Evolutionary conservation across 169 alveolate genomes (phyloP).

Genomic region (Eimeria acervulina): DNA sequence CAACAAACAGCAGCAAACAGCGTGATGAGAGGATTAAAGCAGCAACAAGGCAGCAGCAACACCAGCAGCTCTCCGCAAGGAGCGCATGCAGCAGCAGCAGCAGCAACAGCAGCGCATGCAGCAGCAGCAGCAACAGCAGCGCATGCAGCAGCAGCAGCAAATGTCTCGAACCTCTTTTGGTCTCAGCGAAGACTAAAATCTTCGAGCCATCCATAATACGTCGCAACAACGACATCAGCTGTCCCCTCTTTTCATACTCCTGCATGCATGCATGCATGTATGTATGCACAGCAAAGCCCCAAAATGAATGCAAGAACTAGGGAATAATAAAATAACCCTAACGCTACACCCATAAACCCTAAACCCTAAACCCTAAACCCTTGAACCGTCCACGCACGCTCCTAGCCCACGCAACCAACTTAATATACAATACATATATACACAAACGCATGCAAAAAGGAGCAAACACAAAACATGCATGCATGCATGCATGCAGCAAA

Average conservation of each 20-base stretch:
- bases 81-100: too few species aligned
- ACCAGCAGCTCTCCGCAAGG: too few species aligned
- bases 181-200: slow-evolving; percentile 94
- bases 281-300: background rate
- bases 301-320: too few species aligned
- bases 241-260: slow-evolving; percentile 88
- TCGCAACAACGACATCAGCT: slow-evolving; percentile 86
- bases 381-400: too few species aligned
- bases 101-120: slow-evolving; percentile 56
- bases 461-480: background rate
- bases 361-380: too few species aligned
- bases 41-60: background rate
- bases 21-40: too few species aligned
- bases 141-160: slow-evolving; percentile 3
- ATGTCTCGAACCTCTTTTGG: slow-evolving; percentile 91
- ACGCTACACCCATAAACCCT: too few species aligned
- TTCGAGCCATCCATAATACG: slow-evolving; percentile 91
- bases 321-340: too few species aligned
- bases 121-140: slow-evolving; percentile 70
- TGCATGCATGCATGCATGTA: slow-evolving; percentile 80
- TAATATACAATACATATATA: too few species aligned
- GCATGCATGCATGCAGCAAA: slow-evolving; percentile 53
- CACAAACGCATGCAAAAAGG: too few species aligned
- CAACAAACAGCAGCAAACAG: background rate
- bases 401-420: too few species aligned